Conservation (phyloP, 2,329 filamentous ascomycete genomes). For the Aureobasidium sp. region DNA sequence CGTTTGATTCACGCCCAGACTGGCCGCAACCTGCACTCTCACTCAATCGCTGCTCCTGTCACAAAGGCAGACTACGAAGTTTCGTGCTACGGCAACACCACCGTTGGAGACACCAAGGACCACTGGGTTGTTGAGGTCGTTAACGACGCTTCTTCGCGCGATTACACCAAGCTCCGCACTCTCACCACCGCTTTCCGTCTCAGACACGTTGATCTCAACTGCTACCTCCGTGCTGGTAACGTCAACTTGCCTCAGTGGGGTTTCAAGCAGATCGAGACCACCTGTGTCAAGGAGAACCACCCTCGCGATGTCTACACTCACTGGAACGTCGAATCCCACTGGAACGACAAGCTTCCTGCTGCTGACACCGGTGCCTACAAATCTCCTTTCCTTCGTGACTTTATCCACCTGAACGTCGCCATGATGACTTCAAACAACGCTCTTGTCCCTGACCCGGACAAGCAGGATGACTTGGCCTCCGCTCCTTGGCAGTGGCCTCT, state of each 20-base stretch:
- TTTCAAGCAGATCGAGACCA: constrained; percentile 99
- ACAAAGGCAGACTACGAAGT: constrained; percentile 89
- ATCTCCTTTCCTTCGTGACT: constrained; percentile 95
- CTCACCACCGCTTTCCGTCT: constrained; percentile 90
- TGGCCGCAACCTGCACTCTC: constrained; percentile 93
- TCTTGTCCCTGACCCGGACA: constrained; percentile 92
- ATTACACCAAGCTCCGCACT: constrained; percentile 77
- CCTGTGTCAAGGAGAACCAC: constrained; percentile 87
- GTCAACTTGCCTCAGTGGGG: constrained; percentile 97
- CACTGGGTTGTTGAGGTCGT: constrained; percentile 95
- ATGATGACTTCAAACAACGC: constrained; percentile 99
- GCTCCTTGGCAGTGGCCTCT: constrained; percentile 99
- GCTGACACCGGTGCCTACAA: constrained; percentile 87
- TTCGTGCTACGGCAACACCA: constrained; percentile 91
- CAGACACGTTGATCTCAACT: constrained; percentile 71
- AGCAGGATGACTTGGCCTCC: constrained; percentile 96
- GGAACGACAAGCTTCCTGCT: constrained; percentile 83
- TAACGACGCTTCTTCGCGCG: constrained; percentile 75
- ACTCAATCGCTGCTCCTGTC: constrained; percentile 78
- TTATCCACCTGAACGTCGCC: constrained; percentile 94
- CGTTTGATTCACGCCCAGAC: constrained; percentile 92
- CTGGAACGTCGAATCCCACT: constrained; percentile 96
- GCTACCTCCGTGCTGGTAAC: constrained; percentile 91
- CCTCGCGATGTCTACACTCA: constrained; percentile 90
- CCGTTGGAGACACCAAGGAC: constrained; percentile 93